These are phyloP conservation scores for Trichoderma simmonsii DNA, from an alignment of 2,329 filamentous ascomycete genomes.

Conservation along the genomic window DNA sequence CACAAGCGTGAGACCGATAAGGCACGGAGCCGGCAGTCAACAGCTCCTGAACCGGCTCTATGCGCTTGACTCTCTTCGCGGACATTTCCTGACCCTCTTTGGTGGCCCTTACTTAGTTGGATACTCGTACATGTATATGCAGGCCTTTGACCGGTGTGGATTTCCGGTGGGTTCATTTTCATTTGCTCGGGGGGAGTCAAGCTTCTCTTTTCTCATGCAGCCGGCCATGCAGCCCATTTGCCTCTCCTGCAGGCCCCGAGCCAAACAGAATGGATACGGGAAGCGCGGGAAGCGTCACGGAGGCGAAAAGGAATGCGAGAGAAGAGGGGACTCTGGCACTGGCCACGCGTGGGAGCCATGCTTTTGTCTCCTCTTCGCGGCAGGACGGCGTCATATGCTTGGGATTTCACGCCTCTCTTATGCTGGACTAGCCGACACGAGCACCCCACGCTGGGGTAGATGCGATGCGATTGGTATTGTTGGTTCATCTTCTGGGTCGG, in stretches of 20 bases:
- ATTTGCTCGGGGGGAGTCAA: background rate
- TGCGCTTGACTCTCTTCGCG: background rate
- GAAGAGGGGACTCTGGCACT: background rate
- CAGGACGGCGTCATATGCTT: background rate
- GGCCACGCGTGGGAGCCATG: background rate
- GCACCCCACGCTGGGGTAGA: background rate
- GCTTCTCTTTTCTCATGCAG: background rate
- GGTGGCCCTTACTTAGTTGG: background rate
- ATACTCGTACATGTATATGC: background rate
- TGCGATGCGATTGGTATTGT: background rate
- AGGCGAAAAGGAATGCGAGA: background rate
- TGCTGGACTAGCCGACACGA: background rate
- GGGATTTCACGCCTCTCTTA: background rate
- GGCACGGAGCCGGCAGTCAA: background rate
- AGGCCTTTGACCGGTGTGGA: constrained; percentile 5
- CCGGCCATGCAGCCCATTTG: background rate
- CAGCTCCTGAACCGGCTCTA: background rate
- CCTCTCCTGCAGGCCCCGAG: background rate
- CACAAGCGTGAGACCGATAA: background rate
- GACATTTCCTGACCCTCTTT: background rate
- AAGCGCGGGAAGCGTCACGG: background rate
- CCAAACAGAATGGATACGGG: background rate
- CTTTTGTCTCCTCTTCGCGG: background rate
- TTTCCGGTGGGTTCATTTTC: background rate
- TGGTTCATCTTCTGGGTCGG: background rate